Conservation (phyloP, 2,329 filamentous ascomycete genomes). For the Stenocarpella maydis region DNA sequence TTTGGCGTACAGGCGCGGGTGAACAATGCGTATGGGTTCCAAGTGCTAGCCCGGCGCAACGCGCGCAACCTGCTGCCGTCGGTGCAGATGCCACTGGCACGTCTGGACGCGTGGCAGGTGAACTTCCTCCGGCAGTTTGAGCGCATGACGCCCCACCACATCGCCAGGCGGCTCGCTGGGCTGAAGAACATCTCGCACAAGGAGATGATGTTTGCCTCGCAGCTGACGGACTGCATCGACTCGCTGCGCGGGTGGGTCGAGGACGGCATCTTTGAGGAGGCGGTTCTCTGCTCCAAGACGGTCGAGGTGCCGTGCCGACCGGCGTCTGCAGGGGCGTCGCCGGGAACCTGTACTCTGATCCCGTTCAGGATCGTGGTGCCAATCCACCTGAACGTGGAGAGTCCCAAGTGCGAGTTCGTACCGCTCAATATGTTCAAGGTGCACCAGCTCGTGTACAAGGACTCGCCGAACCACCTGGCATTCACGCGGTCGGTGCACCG, state of each 20-base stretch:
- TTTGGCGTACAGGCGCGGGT: constrained; percentile 64
- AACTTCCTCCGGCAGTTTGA: constrained; percentile 62
- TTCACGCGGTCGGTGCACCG: constrained; percentile 69
- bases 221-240: constrained; percentile 54
- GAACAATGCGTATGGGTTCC: constrained; percentile 62
- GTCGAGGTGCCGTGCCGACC: constrained; percentile 53
- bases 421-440: constrained; percentile 61
- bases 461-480: constrained; percentile 61
- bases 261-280: constrained; percentile 56
- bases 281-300: constrained; percentile 52
- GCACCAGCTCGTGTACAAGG: constrained; percentile 65
- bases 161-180: constrained; percentile 50
- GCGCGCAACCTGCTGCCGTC: constrained; percentile 69
- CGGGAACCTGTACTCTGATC: constrained; percentile 42
- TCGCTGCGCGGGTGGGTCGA: constrained; percentile 52
- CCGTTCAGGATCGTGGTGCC: constrained; percentile 58
- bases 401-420: constrained; percentile 55
- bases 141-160: constrained; percentile 49
- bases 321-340: constrained; percentile 38
- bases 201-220: constrained; percentile 54
- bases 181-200: constrained; percentile 48
- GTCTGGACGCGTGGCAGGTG: constrained; percentile 63
- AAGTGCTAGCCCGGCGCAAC: constrained; percentile 66
- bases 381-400: constrained; percentile 54
- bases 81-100: constrained; percentile 59